Evolutionary conservation across 768 basidiomycete species (phyloP).

Genomic region (Lepiota brunneoincarnata): DNA sequence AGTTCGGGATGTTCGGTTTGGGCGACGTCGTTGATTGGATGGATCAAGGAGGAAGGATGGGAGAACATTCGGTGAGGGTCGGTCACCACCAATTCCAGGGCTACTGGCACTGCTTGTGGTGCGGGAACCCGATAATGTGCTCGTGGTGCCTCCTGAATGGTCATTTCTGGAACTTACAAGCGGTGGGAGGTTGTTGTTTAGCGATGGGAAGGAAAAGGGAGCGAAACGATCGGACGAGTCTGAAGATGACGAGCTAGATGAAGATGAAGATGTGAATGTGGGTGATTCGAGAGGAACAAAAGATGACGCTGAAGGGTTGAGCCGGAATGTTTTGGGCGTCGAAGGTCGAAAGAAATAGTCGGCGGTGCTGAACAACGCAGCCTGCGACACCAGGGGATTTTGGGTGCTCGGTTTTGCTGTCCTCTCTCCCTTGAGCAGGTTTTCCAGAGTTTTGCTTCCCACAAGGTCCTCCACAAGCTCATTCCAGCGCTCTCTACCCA

Average conservation of each 20-base stretch:
- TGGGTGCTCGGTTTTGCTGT: neutral
- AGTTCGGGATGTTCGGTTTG: constrained; percentile 49
- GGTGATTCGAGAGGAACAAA: constrained; percentile 38
- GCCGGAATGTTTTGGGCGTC: constrained; percentile 40
- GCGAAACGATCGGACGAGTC: constrained; percentile 21
- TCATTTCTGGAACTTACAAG: constrained; percentile 42
- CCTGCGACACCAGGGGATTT: neutral
- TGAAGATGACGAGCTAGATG: neutral
- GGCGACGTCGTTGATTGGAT: constrained; percentile 27
- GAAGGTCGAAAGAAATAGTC: constrained; percentile 46
- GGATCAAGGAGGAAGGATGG: constrained; percentile 48
- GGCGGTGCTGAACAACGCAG: constrained; percentile 12
- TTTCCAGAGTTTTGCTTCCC: constrained; percentile 14
- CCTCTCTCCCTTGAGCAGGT: constrained; percentile 1
- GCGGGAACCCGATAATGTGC: constrained; percentile 2
- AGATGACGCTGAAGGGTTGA: constrained; percentile 44
- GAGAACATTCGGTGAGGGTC: constrained; percentile 27
- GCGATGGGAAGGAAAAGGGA: constrained; percentile 49
- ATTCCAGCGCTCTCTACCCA: constrained; percentile 39
- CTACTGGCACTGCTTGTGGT: constrained; percentile 10
- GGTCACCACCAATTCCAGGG: constrained; percentile 15
- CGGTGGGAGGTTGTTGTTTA: constrained; percentile 21
- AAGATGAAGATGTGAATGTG: constrained; percentile 18
- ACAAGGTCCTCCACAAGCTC: constrained; percentile 39
- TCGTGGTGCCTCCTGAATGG: constrained; percentile 48